phyloP scores from a whole-genome alignment of 768 basidiomycete species.

The Chlorophyllum brunneum region DNA sequence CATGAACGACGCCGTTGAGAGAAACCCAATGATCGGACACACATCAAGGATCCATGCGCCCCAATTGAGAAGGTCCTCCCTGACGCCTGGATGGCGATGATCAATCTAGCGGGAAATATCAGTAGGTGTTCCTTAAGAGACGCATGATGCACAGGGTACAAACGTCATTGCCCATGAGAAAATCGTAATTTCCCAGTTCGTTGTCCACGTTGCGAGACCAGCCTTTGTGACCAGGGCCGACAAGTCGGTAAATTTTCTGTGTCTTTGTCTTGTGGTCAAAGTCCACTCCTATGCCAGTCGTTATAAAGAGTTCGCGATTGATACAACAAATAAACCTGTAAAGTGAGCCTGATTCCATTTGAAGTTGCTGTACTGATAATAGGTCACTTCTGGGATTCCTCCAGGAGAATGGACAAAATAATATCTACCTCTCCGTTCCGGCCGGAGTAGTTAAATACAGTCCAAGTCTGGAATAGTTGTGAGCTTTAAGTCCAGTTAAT shows the following conservation, averaged over 20 bases:
- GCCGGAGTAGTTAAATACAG: slow-evolving; percentile 81
- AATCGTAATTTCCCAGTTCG: slow-evolving; percentile 89
- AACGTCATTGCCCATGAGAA: slow-evolving; percentile 72
- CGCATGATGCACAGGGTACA: slow-evolving; percentile 17
- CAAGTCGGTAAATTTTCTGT: slow-evolving; percentile 69
- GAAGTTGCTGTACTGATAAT: slow-evolving; percentile 54
- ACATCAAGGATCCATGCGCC: slow-evolving; percentile 69
- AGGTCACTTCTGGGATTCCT: not conserved
- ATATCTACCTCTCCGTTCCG: slow-evolving; percentile 60
- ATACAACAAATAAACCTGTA: slow-evolving; percentile 45
- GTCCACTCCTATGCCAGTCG: slow-evolving; percentile 58
- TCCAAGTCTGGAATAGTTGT: slow-evolving; percentile 61
- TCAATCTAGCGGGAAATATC: slow-evolving; percentile 55
- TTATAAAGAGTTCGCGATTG: not conserved
- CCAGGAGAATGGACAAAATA: not conserved
- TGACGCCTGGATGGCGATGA: slow-evolving; percentile 78
- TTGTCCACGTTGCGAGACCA: slow-evolving; percentile 82
- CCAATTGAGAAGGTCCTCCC: slow-evolving; percentile 73
- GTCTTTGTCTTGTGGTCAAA: slow-evolving; percentile 70
- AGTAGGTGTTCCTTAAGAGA: not conserved
- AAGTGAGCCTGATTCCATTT: slow-evolving; percentile 80
- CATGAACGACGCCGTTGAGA: not conserved
- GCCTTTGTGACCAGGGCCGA: slow-evolving; percentile 59
- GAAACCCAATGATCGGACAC: not conserved
- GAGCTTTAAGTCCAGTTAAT: not conserved